Evolutionary conservation across 169 alveolate species (phyloP), one percentile per base, ranked within the genome.

Genomic region (Eimeria necatrix): DNA sequence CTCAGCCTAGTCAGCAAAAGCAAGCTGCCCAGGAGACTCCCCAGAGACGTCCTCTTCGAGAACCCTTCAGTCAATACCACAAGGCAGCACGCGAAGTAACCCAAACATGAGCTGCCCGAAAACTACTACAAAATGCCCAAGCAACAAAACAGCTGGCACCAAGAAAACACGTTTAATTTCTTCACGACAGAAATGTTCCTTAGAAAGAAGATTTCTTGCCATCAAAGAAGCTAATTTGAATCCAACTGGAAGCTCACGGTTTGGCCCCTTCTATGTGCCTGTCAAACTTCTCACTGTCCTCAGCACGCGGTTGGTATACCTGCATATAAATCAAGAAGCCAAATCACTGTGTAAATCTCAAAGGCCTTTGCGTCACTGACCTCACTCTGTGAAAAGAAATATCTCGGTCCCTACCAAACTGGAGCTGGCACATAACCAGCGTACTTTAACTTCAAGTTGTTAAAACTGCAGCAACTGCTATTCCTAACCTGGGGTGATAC

Each of bases 231-330:
- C 20, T 10, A 56, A 56, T 56, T 56, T 10, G 68, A 12, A 2
- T 18, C 68, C 68, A 81, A 53, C 5, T n/a, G 51, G 10, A 22
- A 16, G 9, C 76, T n/a, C 56, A 83, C 91, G 91, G 91, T 16
- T 56, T 52, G 10, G 91, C 91, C 76, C 61, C 91, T 32, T 83
- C 91, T 41, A 83, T 56, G 48, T 32, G 91, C 14, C 91, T 20
- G 18, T 83, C 91, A 76, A 83, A 41, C 3, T 83, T 52, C 4
- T 49, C 91, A 20, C n/a, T 6, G 60, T 83, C 91, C 14, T 83
- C 91, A 4, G 71, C 91, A 6, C 91, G 91, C 59, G 76, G 91
- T 56, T 83, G 91, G 32, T 49, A 61, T 22, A 83, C 8, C 91
- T 83, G 76, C 73, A 26, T 3, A n/a, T 52, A 22, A 7, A 76